Conservation (phyloP, 2,329 filamentous ascomycete species). For the Clarireedia sp. region DNA sequence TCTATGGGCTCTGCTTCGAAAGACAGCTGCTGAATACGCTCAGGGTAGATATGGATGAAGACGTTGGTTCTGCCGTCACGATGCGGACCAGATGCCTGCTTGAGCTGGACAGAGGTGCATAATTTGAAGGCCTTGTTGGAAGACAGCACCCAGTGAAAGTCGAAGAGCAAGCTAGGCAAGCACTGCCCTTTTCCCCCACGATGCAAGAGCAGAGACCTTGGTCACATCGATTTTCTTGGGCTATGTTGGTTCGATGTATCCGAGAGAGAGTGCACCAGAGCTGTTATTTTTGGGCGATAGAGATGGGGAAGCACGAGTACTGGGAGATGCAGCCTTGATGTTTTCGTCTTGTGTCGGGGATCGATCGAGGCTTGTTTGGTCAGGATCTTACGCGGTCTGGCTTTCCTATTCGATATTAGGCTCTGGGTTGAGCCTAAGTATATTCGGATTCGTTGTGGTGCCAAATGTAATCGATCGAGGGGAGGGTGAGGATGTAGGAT, state of each 20-base stretch:
- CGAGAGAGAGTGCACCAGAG: neutral
- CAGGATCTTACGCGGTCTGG: neutral
- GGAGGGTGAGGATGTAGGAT: neutral
- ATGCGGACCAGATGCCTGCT: neutral
- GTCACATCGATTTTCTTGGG: slow-evolving; percentile 1
- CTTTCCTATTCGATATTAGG: neutral
- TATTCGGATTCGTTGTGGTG: neutral
- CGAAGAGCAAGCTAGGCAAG: slow-evolving; percentile 1
- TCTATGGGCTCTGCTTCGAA: slow-evolving; percentile 2
- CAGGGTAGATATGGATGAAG: slow-evolving; percentile 2
- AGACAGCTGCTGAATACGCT: neutral
- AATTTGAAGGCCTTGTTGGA: slow-evolving; percentile 2
- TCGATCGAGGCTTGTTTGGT: neutral
- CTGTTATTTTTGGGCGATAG: neutral
- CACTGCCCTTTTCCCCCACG: neutral
- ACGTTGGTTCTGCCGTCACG: neutral
- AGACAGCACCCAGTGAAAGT: slow-evolving; percentile 4
- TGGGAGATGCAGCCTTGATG: neutral
- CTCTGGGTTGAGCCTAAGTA: neutral
- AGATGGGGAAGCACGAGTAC: neutral
- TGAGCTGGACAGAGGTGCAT: neutral
- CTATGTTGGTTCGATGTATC: neutral
- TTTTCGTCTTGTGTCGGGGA: neutral
- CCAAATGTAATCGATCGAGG: neutral
- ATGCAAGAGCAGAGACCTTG: slow-evolving; percentile 1